These are phyloP conservation scores for Saccharomycopsis capsularis DNA, from an alignment of 805 yeast genomes.

Conservation along the genomic window DNA sequence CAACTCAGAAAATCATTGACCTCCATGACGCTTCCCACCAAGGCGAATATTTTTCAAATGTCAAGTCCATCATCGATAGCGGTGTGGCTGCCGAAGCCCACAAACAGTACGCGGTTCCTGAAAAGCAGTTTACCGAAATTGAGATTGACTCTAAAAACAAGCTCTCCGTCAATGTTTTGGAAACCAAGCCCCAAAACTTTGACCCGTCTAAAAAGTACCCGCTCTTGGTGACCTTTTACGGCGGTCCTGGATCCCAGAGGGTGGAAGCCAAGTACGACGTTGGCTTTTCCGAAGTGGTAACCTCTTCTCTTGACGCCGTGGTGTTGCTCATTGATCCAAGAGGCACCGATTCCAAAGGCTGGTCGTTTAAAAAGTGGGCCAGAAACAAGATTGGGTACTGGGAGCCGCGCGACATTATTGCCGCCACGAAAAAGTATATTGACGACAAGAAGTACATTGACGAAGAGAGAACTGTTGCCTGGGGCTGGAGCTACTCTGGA, in stretches of 20 bases:
- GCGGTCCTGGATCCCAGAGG: conserved; percentile 75
- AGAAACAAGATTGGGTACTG: conserved; percentile 55
- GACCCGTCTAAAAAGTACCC: conserved; percentile 46
- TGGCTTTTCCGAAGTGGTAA: conserved; percentile 53
- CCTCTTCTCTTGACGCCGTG: conserved; percentile 51
- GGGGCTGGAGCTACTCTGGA: conserved; percentile 99
- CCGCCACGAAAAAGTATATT: conserved; percentile 45
- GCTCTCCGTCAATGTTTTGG: conserved; percentile 44
- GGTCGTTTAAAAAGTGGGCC: conserved; percentile 57
- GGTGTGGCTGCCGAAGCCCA: conserved; percentile 21
- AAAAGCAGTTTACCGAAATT: conserved; percentile 34
- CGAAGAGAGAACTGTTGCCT: conserved; percentile 62
- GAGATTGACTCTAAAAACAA: conserved; percentile 30
- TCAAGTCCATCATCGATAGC: conserved; percentile 13
- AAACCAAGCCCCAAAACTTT: conserved; percentile 54
- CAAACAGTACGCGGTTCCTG: conserved; percentile 42
- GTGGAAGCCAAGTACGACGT: conserved; percentile 40
- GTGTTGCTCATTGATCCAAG: conserved; percentile 69
- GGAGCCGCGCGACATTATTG: conserved; percentile 67
- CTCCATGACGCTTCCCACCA: conserved; percentile 34
- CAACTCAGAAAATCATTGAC: conserved; percentile 67
- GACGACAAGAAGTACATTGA: conserved; percentile 51
- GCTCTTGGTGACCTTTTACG: conserved; percentile 60
- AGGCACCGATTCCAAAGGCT: conserved; percentile 76
- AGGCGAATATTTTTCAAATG: conserved; percentile 27